These are phyloP conservation scores for Termitomyces sp. DNA, from an alignment of 768 basidiomycete species.

Conservation along the genomic window DNA sequence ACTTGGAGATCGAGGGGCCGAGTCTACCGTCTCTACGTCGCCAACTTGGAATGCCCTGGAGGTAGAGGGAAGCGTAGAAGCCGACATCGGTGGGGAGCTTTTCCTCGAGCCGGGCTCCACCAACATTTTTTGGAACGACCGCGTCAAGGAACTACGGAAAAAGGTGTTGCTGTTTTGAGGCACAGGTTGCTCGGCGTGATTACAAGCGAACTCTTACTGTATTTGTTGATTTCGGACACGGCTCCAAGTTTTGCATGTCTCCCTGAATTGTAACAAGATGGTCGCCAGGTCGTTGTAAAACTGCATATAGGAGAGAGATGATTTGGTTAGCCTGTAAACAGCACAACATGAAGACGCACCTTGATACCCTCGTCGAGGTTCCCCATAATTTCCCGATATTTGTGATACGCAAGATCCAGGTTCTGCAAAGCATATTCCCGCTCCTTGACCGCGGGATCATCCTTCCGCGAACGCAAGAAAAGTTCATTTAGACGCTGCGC, in stretches of 20 bases:
- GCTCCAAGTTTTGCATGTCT: constrained; percentile 72
- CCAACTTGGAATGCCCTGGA: neutral
- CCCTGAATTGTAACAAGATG: constrained; percentile 70
- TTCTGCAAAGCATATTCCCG: constrained; percentile 79
- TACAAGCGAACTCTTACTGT: constrained; percentile 44
- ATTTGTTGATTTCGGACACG: constrained; percentile 67
- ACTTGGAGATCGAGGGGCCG: neutral
- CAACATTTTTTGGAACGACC: constrained; percentile 31
- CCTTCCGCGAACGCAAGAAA: constrained; percentile 73
- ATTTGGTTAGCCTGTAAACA: neutral
- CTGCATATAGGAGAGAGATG: constrained; percentile 28
- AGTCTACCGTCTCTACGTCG: neutral
- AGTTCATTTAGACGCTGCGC: constrained; percentile 53
- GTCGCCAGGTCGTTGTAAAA: constrained; percentile 87
- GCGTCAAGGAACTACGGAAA: constrained; percentile 33
- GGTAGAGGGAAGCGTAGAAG: neutral
- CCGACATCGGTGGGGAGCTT: neutral
- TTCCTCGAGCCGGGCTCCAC: neutral
- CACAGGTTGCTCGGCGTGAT: neutral
- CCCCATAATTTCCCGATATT: constrained; percentile 77
- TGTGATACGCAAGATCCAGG: constrained; percentile 80
- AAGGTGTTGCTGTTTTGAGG: neutral
- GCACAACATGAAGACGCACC: constrained; percentile 30
- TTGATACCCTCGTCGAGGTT: constrained; percentile 89
- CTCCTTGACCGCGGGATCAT: constrained; percentile 72